phyloP scores from a whole-genome alignment of 2,329 filamentous ascomycete species.

The Microdochium bolleyi region DNA sequence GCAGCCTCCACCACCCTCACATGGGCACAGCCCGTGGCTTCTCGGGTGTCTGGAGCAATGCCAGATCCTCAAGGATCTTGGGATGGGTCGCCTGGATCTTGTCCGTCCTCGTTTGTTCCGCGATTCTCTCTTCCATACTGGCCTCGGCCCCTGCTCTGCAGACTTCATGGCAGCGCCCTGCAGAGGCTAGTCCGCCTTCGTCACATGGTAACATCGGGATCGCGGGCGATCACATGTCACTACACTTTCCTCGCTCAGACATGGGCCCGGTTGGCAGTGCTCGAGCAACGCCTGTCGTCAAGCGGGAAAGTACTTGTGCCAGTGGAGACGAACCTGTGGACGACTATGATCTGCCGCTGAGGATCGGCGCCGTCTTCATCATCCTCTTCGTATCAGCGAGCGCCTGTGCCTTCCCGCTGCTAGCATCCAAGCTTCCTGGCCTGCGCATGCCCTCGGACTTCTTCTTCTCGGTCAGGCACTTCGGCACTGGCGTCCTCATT shows the following conservation, averaged over 20 bases:
- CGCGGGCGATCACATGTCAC: neutral
- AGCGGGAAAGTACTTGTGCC: conserved; percentile 12
- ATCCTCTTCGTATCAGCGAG: conserved; percentile 38
- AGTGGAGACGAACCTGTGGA: conserved; percentile 15
- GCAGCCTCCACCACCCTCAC: neutral
- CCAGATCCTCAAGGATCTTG: conserved; percentile 12
- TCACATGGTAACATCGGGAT: neutral
- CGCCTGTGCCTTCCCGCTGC: conserved; percentile 44
- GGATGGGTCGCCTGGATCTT: conserved; percentile 32
- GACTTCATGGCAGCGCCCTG: conserved; percentile 2
- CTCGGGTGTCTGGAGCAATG: neutral
- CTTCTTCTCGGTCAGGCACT: conserved; percentile 49
- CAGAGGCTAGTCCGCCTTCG: neutral
- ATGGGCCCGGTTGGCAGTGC: conserved; percentile 1
- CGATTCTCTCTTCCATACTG: conserved; percentile 14
- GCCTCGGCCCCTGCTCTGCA: conserved; percentile 9
- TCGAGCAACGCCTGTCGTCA: conserved; percentile 1
- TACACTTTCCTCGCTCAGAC: conserved; percentile 1
- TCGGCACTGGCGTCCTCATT: conserved; percentile 54
- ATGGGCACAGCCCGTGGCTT: neutral
- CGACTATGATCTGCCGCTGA: conserved; percentile 47
- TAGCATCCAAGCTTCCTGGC: conserved; percentile 41
- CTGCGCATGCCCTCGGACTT: conserved; percentile 46
- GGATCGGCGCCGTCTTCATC: conserved; percentile 48
- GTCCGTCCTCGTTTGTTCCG: conserved; percentile 30